These are phyloP conservation scores for Metarhizium robertsii DNA, from an alignment of 2,329 filamentous ascomycete species.

Conservation along the genomic window DNA sequence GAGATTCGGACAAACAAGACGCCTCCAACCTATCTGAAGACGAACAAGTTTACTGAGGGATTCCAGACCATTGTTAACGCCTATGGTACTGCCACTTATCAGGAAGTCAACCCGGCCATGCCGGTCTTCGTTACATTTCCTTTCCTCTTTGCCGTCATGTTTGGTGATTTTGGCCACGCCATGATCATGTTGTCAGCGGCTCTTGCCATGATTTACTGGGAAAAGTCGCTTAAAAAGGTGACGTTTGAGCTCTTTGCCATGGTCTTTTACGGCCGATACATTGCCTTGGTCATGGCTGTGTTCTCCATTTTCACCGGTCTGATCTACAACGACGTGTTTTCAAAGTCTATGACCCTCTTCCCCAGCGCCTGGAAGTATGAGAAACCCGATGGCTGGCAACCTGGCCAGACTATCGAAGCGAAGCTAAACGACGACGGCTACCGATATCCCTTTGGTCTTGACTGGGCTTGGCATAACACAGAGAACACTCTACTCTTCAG, in stretches of 20 bases:
- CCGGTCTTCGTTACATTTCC: constrained; percentile 96
- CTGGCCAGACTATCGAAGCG: constrained; percentile 55
- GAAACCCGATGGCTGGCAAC: constrained; percentile 56
- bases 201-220: constrained; percentile 90
- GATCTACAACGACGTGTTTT: constrained; percentile 97
- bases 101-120: constrained; percentile 91
- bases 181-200: constrained; percentile 79
- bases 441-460: constrained; percentile 90
- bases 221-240: constrained; percentile 87
- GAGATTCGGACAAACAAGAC: constrained; percentile 96
- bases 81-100: constrained; percentile 95
- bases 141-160: constrained; percentile 99
- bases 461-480: constrained; percentile 93
- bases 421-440: constrained; percentile 59
- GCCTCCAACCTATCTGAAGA: constrained; percentile 93
- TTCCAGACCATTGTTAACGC: constrained; percentile 99
- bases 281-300: constrained; percentile 94
- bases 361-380: constrained; percentile 80
- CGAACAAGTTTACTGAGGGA: constrained; percentile 94
- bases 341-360: constrained; percentile 83
- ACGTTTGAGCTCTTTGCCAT: constrained; percentile 91
- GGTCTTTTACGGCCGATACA: constrained; percentile 98
- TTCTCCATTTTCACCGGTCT: constrained; percentile 97
- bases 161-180: constrained; percentile 94
- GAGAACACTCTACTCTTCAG: constrained; percentile 93